These are phyloP conservation scores for Pseudogymnoascus verrucosus DNA, from an alignment of 2,329 filamentous ascomycete genomes.

Conservation along the genomic window DNA sequence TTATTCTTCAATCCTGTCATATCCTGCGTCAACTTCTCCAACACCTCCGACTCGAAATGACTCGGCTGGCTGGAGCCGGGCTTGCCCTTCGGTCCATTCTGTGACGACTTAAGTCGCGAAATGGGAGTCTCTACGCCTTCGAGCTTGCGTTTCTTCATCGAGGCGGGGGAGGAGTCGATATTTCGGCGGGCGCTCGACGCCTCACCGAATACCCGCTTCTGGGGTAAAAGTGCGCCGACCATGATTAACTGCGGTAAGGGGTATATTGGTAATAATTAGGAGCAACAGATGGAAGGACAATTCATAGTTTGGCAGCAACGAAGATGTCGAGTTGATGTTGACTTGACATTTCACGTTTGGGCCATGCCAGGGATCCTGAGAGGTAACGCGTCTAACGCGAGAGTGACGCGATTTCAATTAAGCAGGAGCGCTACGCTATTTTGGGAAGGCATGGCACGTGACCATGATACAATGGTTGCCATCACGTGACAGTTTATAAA, in stretches of 20 bases:
- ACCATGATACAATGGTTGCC: not conserved
- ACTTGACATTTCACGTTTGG: not conserved
- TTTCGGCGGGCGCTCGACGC: constrained; percentile 57
- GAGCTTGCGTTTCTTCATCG: constrained; percentile 72
- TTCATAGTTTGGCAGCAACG: not conserved
- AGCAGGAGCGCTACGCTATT: not conserved
- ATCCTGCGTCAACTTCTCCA: constrained; percentile 94
- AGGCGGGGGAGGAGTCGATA: constrained; percentile 45
- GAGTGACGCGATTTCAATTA: constrained; percentile 9
- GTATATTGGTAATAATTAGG: not conserved
- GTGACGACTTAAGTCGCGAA: constrained; percentile 53
- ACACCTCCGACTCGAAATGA: constrained; percentile 83
- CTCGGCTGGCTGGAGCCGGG: constrained; percentile 69
- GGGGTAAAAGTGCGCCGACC: constrained; percentile 43
- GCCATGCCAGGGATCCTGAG: not conserved
- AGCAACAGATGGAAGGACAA: not conserved
- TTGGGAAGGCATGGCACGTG: not conserved
- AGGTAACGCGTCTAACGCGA: constrained; percentile 8
- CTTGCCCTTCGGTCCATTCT: constrained; percentile 53
- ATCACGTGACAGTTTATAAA: not conserved
- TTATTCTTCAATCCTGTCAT: constrained; percentile 76
- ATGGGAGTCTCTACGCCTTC: constrained; percentile 52
- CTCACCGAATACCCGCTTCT: constrained; percentile 68
- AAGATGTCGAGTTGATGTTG: not conserved
- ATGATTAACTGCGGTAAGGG: constrained; percentile 16